phyloP scores from a whole-genome alignment of 257 asterid genomes.

The Galeopsis tetrahit region DNA sequence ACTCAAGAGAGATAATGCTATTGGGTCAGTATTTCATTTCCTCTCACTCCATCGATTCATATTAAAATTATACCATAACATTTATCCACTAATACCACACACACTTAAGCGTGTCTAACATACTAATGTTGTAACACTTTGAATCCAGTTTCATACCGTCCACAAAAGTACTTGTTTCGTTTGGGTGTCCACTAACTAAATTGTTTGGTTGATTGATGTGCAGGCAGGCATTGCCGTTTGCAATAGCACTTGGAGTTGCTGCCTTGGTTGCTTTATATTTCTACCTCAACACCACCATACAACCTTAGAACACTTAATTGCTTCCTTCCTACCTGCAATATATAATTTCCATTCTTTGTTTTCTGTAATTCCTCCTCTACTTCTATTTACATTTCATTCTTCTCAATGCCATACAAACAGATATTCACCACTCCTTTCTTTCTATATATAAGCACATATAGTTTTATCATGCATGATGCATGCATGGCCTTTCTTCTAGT shows the following conservation, averaged over 20 bases:
- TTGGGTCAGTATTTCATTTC: slow-evolving; percentile 53
- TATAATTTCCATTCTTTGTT: not conserved
- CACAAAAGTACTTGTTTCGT: slow-evolving; percentile 14
- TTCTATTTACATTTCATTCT: not conserved
- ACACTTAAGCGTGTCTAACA: too few species aligned
- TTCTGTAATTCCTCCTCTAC: not conserved
- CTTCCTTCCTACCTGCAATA: too few species aligned
- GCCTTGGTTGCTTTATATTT: slow-evolving; percentile 69
- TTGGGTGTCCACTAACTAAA: slow-evolving; percentile 44
- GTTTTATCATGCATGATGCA: not conserved
- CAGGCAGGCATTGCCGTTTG: slow-evolving; percentile 86
- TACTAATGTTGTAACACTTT: too few species aligned
- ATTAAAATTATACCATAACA: too few species aligned
- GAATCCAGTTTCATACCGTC: too few species aligned
- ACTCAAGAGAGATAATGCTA: slow-evolving; percentile 68
- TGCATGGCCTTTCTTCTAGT: too few species aligned
- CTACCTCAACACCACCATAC: slow-evolving; percentile 62
- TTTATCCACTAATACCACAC: too few species aligned
- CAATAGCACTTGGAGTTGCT: slow-evolving; percentile 74
- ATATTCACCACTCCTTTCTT: not conserved
- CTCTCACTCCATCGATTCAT: not conserved
- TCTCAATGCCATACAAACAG: not conserved
- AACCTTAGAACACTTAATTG: too few species aligned
- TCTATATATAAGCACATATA: not conserved
- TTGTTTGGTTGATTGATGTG: slow-evolving; percentile 19